These are phyloP conservation scores for Mortierella sp. DNA, from an alignment of 371 early-diverging fungal genomes.

Conservation along the genomic window DNA sequence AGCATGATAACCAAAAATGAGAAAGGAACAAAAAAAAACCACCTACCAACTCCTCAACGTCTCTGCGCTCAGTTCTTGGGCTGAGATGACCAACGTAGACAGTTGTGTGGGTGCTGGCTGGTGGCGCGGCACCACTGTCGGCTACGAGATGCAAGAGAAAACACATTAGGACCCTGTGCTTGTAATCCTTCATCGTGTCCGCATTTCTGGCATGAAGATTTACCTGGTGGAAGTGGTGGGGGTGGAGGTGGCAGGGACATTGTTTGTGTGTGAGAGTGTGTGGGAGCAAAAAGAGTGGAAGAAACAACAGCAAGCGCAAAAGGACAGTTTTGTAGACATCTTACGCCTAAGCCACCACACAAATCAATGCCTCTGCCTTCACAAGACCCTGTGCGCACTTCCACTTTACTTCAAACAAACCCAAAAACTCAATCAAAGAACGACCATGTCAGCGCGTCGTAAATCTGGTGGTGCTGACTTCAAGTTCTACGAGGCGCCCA, in stretches of 20 bases:
- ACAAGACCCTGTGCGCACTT: background rate
- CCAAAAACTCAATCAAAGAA: background rate
- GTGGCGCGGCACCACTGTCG: conserved; percentile 37
- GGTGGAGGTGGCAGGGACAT: conserved; percentile 52
- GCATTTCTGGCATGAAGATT: too few relatives aligned
- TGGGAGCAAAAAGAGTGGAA: too few relatives aligned
- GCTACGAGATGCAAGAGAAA: too few relatives aligned
- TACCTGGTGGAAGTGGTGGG: conserved; percentile 52
- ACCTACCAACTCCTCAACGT: conserved; percentile 59
- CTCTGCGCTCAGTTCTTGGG: conserved; percentile 58
- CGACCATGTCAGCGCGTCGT: conserved; percentile 34
- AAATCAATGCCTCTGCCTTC: too few relatives aligned
- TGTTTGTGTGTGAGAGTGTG: too few relatives aligned
- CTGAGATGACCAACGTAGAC: conserved; percentile 61
- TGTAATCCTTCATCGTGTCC: too few relatives aligned
- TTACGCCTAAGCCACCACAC: too few relatives aligned
- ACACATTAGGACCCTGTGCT: too few relatives aligned
- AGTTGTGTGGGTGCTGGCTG: conserved; percentile 35
- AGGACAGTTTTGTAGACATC: too few relatives aligned
- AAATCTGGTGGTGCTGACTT: conserved; percentile 46
- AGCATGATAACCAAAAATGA: too few relatives aligned
- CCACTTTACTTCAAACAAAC: background rate
- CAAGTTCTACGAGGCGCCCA: conserved; percentile 59
- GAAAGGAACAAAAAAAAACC: too few relatives aligned
- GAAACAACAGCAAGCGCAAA: too few relatives aligned